Evolutionary conservation across 768 basidiomycete genomes (phyloP).

Genomic region (Boletus coccyginus): DNA sequence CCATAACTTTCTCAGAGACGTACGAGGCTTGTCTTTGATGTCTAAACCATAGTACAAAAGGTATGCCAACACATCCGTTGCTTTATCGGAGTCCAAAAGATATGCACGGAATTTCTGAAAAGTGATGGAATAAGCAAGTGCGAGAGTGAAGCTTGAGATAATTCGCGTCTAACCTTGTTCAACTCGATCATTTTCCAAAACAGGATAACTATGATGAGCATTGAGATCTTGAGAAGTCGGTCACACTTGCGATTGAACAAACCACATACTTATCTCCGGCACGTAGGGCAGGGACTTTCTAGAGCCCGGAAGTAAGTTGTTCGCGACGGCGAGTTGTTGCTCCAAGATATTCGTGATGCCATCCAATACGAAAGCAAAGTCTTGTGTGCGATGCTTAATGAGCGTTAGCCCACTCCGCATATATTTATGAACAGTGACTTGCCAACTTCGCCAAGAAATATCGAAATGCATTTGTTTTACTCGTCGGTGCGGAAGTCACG

Average conservation of each 20-base stretch:
- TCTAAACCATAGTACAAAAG: constrained; percentile 81
- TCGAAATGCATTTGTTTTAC: constrained; percentile 82
- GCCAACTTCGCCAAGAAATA: constrained; percentile 92
- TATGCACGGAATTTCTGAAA: constrained; percentile 86
- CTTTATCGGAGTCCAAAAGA: constrained; percentile 76
- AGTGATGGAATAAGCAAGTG: constrained; percentile 1
- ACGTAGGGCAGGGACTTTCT: constrained; percentile 78
- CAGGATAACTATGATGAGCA: constrained; percentile 54
- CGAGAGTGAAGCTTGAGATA: not conserved
- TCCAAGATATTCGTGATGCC: constrained; percentile 68
- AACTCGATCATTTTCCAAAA: constrained; percentile 92
- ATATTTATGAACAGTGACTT: constrained; percentile 3
- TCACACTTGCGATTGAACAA: not conserved
- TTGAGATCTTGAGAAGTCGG: constrained; percentile 13
- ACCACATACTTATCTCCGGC: constrained; percentile 71
- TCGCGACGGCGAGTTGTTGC: constrained; percentile 72
- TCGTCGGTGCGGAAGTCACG: constrained; percentile 47
- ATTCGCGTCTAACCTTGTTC: constrained; percentile 66
- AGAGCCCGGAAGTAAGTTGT: constrained; percentile 82
- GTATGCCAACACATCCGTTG: constrained; percentile 73
- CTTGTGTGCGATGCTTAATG: constrained; percentile 79
- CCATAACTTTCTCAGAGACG: constrained; percentile 23
- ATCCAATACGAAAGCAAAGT: constrained; percentile 80
- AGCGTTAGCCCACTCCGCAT: constrained; percentile 8
- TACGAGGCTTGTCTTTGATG: constrained; percentile 92